Conservation (phyloP, 2,329 filamentous ascomycete species). For the Cordyceps cicadae region DNA sequence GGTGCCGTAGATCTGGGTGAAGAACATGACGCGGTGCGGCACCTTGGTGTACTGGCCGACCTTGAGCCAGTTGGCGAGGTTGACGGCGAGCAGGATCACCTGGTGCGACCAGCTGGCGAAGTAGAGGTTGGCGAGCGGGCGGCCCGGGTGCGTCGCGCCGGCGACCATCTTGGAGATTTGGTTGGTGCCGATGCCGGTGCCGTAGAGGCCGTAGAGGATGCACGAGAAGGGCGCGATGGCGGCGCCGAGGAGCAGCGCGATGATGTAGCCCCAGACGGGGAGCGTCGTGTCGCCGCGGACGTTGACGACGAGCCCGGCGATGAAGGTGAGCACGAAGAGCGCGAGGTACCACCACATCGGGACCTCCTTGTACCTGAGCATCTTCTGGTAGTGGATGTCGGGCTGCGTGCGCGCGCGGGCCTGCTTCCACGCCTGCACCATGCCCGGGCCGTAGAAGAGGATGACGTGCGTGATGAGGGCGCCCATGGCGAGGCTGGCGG, state of each 20-base stretch:
- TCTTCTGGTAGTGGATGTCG: slow-evolving; percentile 34
- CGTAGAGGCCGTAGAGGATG: slow-evolving; percentile 22
- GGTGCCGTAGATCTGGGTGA: slow-evolving; percentile 33
- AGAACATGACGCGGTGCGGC: slow-evolving; percentile 31
- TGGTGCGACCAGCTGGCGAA: slow-evolving; percentile 29
- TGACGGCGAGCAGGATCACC: slow-evolving; percentile 25
- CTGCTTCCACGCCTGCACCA: slow-evolving; percentile 16
- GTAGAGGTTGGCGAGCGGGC: slow-evolving; percentile 34
- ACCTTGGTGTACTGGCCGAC: slow-evolving; percentile 30
- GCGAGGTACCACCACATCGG: slow-evolving; percentile 29
- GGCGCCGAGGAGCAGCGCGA: slow-evolving; percentile 24
- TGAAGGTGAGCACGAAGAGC: slow-evolving; percentile 24
- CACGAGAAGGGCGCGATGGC: slow-evolving; percentile 29
- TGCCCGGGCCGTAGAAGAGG: slow-evolving; percentile 16
- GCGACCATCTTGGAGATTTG: slow-evolving; percentile 35
- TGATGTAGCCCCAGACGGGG: slow-evolving; percentile 28
- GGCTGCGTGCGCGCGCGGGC: slow-evolving; percentile 15
- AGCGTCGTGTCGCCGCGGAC: slow-evolving; percentile 29
- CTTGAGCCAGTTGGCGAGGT: slow-evolving; percentile 25
- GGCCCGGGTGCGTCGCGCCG: slow-evolving; percentile 35
- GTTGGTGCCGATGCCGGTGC: slow-evolving; percentile 16
- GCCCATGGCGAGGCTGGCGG: slow-evolving; percentile 24
- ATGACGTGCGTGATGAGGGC: slow-evolving; percentile 17
- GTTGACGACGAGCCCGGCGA: slow-evolving; percentile 26
- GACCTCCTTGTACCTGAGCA: slow-evolving; percentile 32